Evolutionary conservation across 2,329 filamentous ascomycete genomes (phyloP).

Genomic region (Aspergillus sp.): DNA sequence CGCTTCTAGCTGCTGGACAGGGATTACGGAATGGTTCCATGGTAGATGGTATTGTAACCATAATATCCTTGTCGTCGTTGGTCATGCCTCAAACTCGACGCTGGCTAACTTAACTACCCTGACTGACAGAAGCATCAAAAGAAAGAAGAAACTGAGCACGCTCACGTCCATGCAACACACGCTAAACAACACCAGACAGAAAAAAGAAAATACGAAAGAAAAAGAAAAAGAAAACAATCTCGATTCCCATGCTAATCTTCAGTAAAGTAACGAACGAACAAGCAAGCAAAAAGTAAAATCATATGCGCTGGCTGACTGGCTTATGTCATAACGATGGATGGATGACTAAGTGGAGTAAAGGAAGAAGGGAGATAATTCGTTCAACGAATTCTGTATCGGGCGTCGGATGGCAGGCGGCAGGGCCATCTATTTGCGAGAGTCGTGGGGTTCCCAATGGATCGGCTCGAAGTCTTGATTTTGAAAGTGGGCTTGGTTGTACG

Average conservation of each 20-base stretch:
- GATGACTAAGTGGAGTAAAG: no score
- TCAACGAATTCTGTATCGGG: neutral
- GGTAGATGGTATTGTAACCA: no score
- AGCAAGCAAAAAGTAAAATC: no score
- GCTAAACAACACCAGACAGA: neutral
- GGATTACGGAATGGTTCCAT: no score
- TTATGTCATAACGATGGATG: no score
- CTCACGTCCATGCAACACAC: neutral
- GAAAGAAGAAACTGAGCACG: neutral
- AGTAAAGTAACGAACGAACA: no score
- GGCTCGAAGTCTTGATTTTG: conserved; percentile 40
- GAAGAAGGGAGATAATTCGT: neutral
- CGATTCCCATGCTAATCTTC: neutral
- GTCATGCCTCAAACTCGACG: no score
- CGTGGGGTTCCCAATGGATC: conserved; percentile 37
- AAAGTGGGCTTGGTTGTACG: conserved; percentile 40
- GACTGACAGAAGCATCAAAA: neutral
- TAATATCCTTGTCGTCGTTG: no score
- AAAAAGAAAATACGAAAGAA: neutral
- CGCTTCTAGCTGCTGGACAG: no score
- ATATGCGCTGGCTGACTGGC: no score
- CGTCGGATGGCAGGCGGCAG: no score
- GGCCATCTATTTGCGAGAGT: conserved; percentile 19
- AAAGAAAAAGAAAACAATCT: neutral
- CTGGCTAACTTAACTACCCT: neutral